Base-by-base conservation (phyloP, 305 asterid species). In the Caryopteris hybrid region DNA sequence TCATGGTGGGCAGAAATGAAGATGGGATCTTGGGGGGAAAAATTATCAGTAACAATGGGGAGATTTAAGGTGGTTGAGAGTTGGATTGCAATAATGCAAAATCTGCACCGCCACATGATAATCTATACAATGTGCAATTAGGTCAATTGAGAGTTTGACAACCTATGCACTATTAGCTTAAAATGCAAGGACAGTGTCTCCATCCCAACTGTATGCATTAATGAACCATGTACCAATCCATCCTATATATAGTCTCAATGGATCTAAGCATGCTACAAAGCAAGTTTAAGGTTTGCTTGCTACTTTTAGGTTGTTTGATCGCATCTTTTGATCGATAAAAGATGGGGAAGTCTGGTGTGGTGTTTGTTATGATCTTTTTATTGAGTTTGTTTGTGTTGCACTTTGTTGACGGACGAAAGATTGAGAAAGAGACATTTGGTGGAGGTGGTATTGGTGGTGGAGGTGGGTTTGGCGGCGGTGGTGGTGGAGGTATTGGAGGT, bases 171-270 rank as follows among this genome's bases (percentile, higher is more conserved):
- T 21, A 20, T 52, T 63, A 33, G 50, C 52, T 55, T 14, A 11
- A 45, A 46, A 14, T 22, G 52, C 45, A 5, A 41, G 67, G 43
- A 16, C 25, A 18, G 20, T 39, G 72, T 81, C 73, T 55, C 62
- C 41, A 16, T 53, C 79, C 48, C 84, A 82, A 82, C 87, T 79
- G 77, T 79, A 76, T 74, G 81, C 81, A 79, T 79, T 82, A 71
- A 82, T 74, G 84, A 68, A 16, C 13, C 59, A 6, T 61, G 41
- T 62, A 48, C 67, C 22, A 13, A 38, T 64, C 7, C 11, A 34
- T 3, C 63, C 63, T 81, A 75, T 81, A 72, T 27, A 78, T 69
- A 57, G 27, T 20, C 11, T 61, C 42, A 33, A 9, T 16, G 31
- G 13, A 23, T 22, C 29, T 10, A 39, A 65, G 52, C 22, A 47